Evolutionary conservation across 2,329 filamentous ascomycete species (phyloP).

Genomic region (Fusarium tupiense): DNA sequence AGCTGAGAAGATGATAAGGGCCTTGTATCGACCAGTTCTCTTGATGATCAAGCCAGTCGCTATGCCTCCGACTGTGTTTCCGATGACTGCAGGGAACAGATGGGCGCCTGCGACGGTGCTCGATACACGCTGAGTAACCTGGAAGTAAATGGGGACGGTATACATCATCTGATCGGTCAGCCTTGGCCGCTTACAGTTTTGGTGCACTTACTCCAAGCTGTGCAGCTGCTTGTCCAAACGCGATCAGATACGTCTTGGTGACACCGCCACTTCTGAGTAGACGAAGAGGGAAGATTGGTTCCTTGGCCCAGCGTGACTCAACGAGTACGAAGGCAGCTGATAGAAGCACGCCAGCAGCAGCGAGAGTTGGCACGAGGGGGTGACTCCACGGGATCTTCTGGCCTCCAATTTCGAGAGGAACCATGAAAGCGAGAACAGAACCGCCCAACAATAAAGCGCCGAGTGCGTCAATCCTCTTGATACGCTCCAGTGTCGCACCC

Average conservation of each 20-base stretch:
- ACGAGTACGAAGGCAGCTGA: constrained; percentile 54
- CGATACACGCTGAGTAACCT: constrained; percentile 66
- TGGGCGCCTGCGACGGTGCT: constrained; percentile 68
- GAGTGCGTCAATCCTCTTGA: constrained; percentile 59
- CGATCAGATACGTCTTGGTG: constrained; percentile 62
- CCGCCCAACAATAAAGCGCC: constrained; percentile 64
- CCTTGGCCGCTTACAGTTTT: fast-evolving
- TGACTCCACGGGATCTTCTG: constrained; percentile 61
- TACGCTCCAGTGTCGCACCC: background rate
- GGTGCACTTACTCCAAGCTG: constrained; percentile 36
- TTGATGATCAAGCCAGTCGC: constrained; percentile 67
- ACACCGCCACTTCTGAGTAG: constrained; percentile 63
- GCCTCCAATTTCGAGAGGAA: constrained; percentile 62
- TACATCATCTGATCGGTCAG: constrained; percentile 58
- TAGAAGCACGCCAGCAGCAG: constrained; percentile 50
- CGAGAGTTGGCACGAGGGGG: constrained; percentile 54
- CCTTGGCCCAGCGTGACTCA: constrained; percentile 57
- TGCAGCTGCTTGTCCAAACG: constrained; percentile 66
- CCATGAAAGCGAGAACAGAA: constrained; percentile 63
- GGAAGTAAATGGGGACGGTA: constrained; percentile 75
- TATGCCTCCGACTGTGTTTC: constrained; percentile 72
- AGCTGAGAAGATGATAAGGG: constrained; percentile 61
- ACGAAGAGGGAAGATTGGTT: constrained; percentile 68
- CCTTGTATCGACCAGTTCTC: constrained; percentile 68
- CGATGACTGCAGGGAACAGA: constrained; percentile 72